phyloP scores from a whole-genome alignment of 78 protist species.

The Isochrysis galbana region DNA sequence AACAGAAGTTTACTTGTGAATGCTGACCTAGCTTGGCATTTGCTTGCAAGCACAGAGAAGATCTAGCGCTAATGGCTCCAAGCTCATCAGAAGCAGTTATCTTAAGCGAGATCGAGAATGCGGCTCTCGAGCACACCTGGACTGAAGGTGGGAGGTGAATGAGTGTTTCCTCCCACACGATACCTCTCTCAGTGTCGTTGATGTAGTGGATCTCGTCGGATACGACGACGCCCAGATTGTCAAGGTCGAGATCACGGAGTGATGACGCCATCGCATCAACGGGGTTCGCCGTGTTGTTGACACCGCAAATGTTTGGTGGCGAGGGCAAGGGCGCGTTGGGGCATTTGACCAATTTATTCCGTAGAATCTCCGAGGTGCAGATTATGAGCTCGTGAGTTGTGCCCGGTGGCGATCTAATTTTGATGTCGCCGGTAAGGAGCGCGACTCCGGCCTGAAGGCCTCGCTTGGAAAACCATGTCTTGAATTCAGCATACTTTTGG shows the following conservation, averaged over 20 bases:
- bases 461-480: background rate
- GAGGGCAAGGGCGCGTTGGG: background rate
- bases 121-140: too few species aligned
- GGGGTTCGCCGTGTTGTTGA: background rate
- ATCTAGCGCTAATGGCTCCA: too few species aligned
- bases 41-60: too few species aligned
- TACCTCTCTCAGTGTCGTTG: slow-evolving; percentile 47
- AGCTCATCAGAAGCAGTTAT: too few species aligned
- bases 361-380: slow-evolving; percentile 50
- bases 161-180: slow-evolving; percentile 48
- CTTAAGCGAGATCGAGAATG: too few species aligned
- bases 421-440: slow-evolving; percentile 33
- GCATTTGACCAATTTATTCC: slow-evolving; percentile 29
- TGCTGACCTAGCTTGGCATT: too few species aligned
- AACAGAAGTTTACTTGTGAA: too few species aligned
- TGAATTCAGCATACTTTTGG: slow-evolving; percentile 45
- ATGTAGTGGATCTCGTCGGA: slow-evolving; percentile 55
- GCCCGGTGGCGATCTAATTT: slow-evolving; percentile 30
- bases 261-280: background rate
- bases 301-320: background rate
- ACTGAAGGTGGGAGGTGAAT: too few species aligned
- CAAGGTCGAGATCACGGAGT: slow-evolving; percentile 5
- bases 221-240: slow-evolving; percentile 25
- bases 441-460: background rate
- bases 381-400: slow-evolving; percentile 30